phyloP scores from a whole-genome alignment of 305 asterid species.

The Lippia alba region DNA sequence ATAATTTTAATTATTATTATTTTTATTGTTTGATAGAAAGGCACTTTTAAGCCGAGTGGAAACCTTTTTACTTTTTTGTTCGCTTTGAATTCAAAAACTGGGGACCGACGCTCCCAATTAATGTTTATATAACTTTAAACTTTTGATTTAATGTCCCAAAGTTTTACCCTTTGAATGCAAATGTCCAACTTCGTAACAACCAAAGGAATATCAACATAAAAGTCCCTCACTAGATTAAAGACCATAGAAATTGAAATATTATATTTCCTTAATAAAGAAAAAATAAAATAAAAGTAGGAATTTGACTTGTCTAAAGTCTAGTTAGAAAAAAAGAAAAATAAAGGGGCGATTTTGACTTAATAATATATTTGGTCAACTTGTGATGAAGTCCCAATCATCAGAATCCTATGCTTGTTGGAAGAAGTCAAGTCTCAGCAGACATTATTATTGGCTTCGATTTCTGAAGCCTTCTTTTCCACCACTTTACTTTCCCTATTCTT shows the following conservation, averaged over 20 bases:
- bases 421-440: constrained; percentile 30
- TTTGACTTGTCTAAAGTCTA: no score
- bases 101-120: neutral
- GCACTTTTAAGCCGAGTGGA: neutral
- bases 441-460: constrained; percentile 11
- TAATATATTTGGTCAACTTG: constrained; percentile 32
- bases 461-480: constrained; percentile 9
- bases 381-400: constrained; percentile 21
- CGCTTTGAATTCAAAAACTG: constrained; percentile 27
- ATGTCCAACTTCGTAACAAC: constrained; percentile 34
- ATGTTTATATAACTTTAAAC: neutral
- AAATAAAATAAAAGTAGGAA: no score
- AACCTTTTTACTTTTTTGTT: neutral
- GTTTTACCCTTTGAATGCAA: constrained; percentile 30
- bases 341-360: constrained; percentile 10
- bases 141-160: constrained; percentile 23
- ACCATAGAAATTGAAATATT: no score
- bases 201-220: constrained; percentile 15
- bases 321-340: neutral
- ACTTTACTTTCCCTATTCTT: neutral
- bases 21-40: neutral
- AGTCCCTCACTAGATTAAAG: no score
- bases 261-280: no score
- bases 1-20: neutral
- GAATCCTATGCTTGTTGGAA: constrained; percentile 42